Percentiles rank a stretch among this genome's conserved stretches.
Evolutionary conservation across 2,329 filamentous ascomycete species (phyloP).

Genomic region (Truncatella angustata): DNA sequence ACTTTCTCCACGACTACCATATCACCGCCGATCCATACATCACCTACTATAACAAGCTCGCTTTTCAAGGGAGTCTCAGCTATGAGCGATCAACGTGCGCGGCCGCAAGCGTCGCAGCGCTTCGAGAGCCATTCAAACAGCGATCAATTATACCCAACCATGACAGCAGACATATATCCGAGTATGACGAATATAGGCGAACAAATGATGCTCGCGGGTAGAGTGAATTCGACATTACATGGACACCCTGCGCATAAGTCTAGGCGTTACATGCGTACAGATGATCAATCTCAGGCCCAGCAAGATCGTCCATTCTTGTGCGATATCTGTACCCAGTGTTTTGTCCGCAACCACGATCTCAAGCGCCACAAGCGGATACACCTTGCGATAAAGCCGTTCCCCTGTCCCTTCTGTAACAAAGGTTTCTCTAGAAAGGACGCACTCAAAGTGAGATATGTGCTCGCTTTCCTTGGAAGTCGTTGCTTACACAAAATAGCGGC

Average conservation of each 20-base stretch:
- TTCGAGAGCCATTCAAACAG: constrained; percentile 46
- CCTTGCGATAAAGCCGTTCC: constrained; percentile 91
- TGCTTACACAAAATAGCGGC: constrained; percentile 43
- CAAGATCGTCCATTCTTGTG: constrained; percentile 93
- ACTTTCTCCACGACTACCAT: constrained; percentile 30
- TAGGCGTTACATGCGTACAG: constrained; percentile 57
- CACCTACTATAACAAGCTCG: constrained; percentile 34
- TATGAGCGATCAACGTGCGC: constrained; percentile 36
- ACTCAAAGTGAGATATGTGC: constrained; percentile 71
- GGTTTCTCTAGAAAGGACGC: constrained; percentile 96
- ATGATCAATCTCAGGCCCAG: constrained; percentile 44
- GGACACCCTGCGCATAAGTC: constrained; percentile 52
- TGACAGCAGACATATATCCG: constrained; percentile 68
- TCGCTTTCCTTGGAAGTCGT: background rate
- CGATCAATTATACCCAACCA: constrained; percentile 52
- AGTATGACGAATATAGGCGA: constrained; percentile 73
- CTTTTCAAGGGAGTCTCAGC: constrained; percentile 34
- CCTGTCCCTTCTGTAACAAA: constrained; percentile 89
- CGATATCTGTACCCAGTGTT: constrained; percentile 86
- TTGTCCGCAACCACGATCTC: constrained; percentile 93
- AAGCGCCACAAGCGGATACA: constrained; percentile 97
- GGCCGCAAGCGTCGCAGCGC: constrained; percentile 56
- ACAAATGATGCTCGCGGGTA: constrained; percentile 69
- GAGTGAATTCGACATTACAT: constrained; percentile 53
- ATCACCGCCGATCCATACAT: constrained; percentile 29